Conservation (phyloP, 1,284 basidiomycete genomes). For the Apiotrichum mycotoxinovorans region DNA sequence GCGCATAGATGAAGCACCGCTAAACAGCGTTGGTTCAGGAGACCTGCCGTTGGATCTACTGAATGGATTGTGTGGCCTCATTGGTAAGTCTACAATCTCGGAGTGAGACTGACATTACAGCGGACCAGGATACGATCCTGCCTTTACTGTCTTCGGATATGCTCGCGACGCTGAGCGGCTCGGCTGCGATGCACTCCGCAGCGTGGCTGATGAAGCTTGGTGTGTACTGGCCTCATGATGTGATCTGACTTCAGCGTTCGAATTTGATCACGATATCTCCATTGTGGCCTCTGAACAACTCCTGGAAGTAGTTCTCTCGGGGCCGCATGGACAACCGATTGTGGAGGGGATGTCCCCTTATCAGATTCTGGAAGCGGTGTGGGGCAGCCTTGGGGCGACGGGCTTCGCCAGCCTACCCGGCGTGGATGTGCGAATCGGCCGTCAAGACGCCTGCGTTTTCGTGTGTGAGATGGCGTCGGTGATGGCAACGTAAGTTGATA, state of each 20-base stretch:
- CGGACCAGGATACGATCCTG: neutral
- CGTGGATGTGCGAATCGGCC: neutral
- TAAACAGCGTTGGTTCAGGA: neutral
- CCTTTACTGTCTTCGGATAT: neutral
- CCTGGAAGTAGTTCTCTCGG: neutral
- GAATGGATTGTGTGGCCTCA: neutral
- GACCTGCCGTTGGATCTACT: neutral
- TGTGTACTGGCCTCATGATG: neutral
- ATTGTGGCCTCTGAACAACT: neutral
- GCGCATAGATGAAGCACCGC: no score
- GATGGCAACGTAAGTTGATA: neutral
- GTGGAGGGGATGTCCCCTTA: neutral
- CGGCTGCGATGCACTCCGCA: no score
- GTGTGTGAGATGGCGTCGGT: neutral
- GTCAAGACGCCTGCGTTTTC: neutral
- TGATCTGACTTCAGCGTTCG: constrained; percentile 3
- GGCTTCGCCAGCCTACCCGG: neutral
- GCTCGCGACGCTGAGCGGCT: neutral
- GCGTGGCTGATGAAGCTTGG: constrained; percentile 6
- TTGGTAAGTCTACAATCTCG: neutral
- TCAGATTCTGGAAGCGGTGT: neutral
- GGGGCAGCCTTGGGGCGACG: neutral
- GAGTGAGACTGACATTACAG: neutral
- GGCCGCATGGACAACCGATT: neutral
- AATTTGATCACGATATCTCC: neutral